phyloP scores from a whole-genome alignment of 805 yeast genomes.

The Lachancea sp. region DNA sequence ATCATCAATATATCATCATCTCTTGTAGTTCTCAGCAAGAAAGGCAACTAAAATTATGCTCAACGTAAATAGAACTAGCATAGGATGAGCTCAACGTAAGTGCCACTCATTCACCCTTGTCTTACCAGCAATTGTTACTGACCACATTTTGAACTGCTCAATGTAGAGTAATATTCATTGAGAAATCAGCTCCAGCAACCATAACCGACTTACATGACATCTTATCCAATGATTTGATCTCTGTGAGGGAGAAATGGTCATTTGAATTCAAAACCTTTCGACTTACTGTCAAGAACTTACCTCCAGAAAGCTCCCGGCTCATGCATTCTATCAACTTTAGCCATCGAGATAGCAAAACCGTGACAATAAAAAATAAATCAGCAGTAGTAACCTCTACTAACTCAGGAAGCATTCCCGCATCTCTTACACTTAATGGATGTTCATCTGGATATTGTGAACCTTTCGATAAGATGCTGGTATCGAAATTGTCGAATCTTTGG shows the following conservation, averaged over 20 bases:
- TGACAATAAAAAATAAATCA: conserved; percentile 23
- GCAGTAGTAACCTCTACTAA: conserved; percentile 21
- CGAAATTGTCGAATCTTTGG: conserved; percentile 31
- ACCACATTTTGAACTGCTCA: conserved; percentile 2
- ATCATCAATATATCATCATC: not conserved
- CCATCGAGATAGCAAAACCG: conserved; percentile 21
- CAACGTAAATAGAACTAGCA: not conserved
- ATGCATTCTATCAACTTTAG: conserved; percentile 28
- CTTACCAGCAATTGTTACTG: not conserved
- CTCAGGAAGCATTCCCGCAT: conserved; percentile 13
- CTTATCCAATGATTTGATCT: conserved; percentile 20
- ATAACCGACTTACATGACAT: conserved; percentile 28
- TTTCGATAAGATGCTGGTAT: conserved; percentile 21
- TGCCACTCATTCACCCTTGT: not conserved
- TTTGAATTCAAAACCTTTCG: conserved; percentile 29
- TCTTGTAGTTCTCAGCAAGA: no score
- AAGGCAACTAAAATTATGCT: no score
- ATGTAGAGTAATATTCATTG: conserved; percentile 28
- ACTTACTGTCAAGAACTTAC: conserved; percentile 20
- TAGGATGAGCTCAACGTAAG: conserved; percentile 9
- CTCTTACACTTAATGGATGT: conserved; percentile 19
- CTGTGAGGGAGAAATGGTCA: conserved; percentile 27
- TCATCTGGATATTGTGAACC: conserved; percentile 23
- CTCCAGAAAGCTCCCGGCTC: conserved; percentile 18
- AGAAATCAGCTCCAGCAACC: conserved; percentile 30